Evolutionary conservation across 345 rosid species (phyloP), one percentile per base, ranked within the genome.

Genomic region (Lepidium didymum): DNA sequence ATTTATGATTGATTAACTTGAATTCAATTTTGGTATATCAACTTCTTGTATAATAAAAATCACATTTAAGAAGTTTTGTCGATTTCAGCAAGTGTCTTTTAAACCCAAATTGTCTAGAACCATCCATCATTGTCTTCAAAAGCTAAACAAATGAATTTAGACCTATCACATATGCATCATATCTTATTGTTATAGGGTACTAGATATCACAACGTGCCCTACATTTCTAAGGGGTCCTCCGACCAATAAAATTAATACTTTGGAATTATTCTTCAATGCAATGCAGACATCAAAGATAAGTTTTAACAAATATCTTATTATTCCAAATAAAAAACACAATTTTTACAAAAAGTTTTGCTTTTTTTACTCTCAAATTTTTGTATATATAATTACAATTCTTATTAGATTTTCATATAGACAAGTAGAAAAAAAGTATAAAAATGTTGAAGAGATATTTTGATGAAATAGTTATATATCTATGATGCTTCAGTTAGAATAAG

Each of bases 191-290:
- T 64, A 34, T 31, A 14, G 60, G 78, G 79, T 75, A 57, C 67
- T 75, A 63, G 59, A 27, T 27, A 71, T 69, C 75, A 66, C 59
- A 41, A 41, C 10, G 29, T 47, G 56, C 70, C 61, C 56, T 62
- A 65, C 67, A 40, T 52, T 42, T 46, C 42, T 1, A 25, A 6
- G 61, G 49, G 59, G 69, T 35, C 72, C 47, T 59, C 56, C 60
- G 60, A 67, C 67, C 68, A 59, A 51, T 29, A 59, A 55, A 66
- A 51, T 73, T 59, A 73, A 23, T 15, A 36, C 40, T 70, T 72
- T 64, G 70, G 58, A 64, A 10, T 35, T 38, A 56, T 56, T 10
- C 11, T 51, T 51, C 50, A 59, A 66, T 73, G 67, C 23, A 15
- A 51, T 31, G 34, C 18, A 29, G 67, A 65, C 42, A 23, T 49